Conservation (phyloP, 192 early-diverging fungal genomes). For the Coemansia guatemalensis region DNA sequence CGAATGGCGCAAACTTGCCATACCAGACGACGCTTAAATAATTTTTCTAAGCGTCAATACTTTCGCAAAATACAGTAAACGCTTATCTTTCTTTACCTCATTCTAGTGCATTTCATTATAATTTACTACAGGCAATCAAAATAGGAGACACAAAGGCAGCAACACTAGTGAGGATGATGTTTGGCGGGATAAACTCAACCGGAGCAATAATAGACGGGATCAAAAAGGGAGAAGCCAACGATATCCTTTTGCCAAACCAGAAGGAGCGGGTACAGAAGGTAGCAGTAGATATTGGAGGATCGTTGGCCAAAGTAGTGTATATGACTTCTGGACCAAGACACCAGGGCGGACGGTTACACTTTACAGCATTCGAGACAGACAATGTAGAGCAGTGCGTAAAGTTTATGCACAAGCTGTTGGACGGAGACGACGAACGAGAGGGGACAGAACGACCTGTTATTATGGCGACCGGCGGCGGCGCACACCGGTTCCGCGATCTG, state of each 20-base stretch:
- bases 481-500: conserved; percentile 73
- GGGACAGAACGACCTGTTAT: conserved; percentile 53
- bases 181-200: conserved; percentile 49
- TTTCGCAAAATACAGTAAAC: too few relatives aligned
- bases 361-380: conserved; percentile 92
- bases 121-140: background rate
- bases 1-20: too few relatives aligned
- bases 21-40: too few relatives aligned
- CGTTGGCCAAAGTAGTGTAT: conserved; percentile 76
- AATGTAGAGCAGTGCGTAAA: conserved; percentile 85
- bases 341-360: conserved; percentile 86
- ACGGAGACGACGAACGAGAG: conserved; percentile 4
- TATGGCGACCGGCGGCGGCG: conserved; percentile 87
- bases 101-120: background rate
- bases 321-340: conserved; percentile 50
- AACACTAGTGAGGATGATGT: conserved; percentile 29
- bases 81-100: too few relatives aligned
- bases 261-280: conserved; percentile 79
- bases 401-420: conserved; percentile 72
- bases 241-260: conserved; percentile 89
- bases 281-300: conserved; percentile 86
- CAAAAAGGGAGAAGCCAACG: conserved; percentile 52
- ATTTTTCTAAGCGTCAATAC: too few relatives aligned
- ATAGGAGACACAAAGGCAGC: background rate
- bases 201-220: conserved; percentile 40